Base-by-base conservation (phyloP, 352 stramenopile genomes). In the Phytophthora sp. region DNA sequence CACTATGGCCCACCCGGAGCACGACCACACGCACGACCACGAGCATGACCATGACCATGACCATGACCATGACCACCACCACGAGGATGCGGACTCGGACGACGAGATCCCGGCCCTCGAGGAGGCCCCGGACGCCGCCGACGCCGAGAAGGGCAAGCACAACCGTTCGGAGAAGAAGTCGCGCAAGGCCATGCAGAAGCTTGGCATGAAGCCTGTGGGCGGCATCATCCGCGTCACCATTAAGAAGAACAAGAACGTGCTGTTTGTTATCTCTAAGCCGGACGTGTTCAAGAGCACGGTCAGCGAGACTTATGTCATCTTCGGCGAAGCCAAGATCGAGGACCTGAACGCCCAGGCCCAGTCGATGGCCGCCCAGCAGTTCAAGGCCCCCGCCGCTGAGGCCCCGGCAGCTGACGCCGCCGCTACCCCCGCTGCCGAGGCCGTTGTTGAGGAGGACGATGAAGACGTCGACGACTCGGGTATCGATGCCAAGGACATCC, bases 131-230 rank as follows among this genome's bases (percentile, higher is more conserved):
- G 83, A 89, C 59, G 88, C 69, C 30, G 71, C 74, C 31, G 86
- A 86, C 36, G 86, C 77, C 62, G 84, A 88, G 71, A 79, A 80
- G 21, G 84, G 88, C 77, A 94, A 95, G 77, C 92, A 97, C 76
- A 99, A 99, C 86, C 93, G 97, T 63, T 92, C 94, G 65, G 98
- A 99, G 84, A 99, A 99, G 88, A 99, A 99, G 84, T 93, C 95
- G 44, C 94, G 97, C 71, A 99, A 99, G 86, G 96, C 96, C 54
- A 99, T 99, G 91, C 91, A 98, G 76, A 99, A 99, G 89, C 90
- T 99, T 42, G 96, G 96, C 54, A 97, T 99, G 87, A 98, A 98
- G 71, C 85, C 90, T 27, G 91, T 99, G 45, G 80, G 88, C 52
- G 97, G 96, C 73, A 96, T 99, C 76, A 92, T 98, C 65, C 89